Base-by-base conservation (phyloP, 148 eudicot species). In the Drosera capensis region DNA sequence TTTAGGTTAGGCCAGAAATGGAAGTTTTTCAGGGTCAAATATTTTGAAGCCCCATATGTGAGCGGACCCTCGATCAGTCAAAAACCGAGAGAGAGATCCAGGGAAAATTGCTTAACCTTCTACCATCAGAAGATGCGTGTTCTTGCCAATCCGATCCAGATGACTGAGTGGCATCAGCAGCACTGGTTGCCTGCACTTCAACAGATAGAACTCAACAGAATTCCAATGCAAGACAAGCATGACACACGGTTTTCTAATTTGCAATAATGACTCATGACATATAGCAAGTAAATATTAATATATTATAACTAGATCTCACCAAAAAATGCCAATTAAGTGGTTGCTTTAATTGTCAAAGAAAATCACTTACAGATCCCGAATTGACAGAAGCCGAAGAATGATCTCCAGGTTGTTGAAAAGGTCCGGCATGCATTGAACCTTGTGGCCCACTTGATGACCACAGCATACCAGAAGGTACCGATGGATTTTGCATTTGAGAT, bases 141-240 rank as follows among this genome's bases (percentile, higher is more conserved):
- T 88, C 96, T 73, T 83, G 94, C 96, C 96, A 88, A 62, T 88
- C 96, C 52, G 94, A 77, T 20, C 83, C 62, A 16, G 70, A 62
- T 43, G 71, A 74, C 56, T 70, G 82, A 58, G 54, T 55, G 20
- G 62, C 44, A 63, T 69, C 64, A 55, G 66, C 14, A 64, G 34
- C 75, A 45, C 50, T 64, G 49, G 24, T 56, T 24, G 57, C 65
- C 95, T 85, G 71, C n/a, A 31, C 44, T 49, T 58, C 34, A 48
- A 26, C 25, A 38, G 15, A 46, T 29, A 23, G 45, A 26, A 43
- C 16, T 3, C 5, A 11, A 35, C 37, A 48, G 16, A 48, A 40
- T 22, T 38, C 25, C 2, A 8, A 41, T 2, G 17, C 45, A 11
- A 20, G 18, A 2, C n/a, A n/a, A n/a, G n/a, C n/a, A n/a, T n/a